Evolutionary conservation across 2,329 filamentous ascomycete species (phyloP).

Genomic region (Penicillium sp.): DNA sequence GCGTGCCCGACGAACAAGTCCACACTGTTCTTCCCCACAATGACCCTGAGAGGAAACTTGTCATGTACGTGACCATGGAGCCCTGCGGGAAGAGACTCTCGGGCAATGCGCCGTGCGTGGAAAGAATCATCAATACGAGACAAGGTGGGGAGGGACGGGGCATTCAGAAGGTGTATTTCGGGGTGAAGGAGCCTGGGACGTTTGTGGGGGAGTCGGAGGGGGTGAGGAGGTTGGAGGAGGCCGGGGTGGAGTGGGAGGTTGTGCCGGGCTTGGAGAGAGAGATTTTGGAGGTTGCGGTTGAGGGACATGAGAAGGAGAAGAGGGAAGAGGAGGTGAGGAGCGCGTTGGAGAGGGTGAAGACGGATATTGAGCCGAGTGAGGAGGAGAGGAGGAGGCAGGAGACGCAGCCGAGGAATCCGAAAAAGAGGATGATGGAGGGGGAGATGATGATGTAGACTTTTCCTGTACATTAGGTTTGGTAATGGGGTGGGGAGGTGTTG

Average conservation of each 20-base stretch:
- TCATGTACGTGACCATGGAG: constrained; percentile 84
- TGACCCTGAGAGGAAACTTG: constrained; percentile 40
- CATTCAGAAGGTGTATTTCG: constrained; percentile 76
- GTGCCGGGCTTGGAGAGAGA: constrained; percentile 68
- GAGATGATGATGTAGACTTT: no score
- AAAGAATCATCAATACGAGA: constrained; percentile 58
- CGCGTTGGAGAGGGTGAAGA: constrained; percentile 23
- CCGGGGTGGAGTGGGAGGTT: constrained; percentile 64
- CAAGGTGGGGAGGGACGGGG: constrained; percentile 41
- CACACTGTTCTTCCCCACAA: constrained; percentile 36
- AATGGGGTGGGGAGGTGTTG: no score
- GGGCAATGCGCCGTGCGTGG: constrained; percentile 52
- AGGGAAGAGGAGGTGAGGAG: constrained; percentile 24
- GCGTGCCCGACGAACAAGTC: constrained; percentile 29
- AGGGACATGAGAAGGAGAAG: constrained; percentile 61
- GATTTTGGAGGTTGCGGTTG: constrained; percentile 72
- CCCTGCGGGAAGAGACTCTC: constrained; percentile 41
- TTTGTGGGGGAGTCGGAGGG: constrained; percentile 83
- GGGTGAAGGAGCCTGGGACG: constrained; percentile 77
- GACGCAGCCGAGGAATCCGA: constrained; percentile 35
- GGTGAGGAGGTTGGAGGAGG: constrained; percentile 57
- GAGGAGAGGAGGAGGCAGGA: constrained; percentile 35
- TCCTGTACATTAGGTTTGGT: no score
- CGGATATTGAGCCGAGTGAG: constrained; percentile 31
- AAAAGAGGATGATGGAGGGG: constrained; percentile 42